Evolutionary conservation across 2,329 filamentous ascomycete genomes (phyloP).

Genomic region (Ophiocordyceps australis): DNA sequence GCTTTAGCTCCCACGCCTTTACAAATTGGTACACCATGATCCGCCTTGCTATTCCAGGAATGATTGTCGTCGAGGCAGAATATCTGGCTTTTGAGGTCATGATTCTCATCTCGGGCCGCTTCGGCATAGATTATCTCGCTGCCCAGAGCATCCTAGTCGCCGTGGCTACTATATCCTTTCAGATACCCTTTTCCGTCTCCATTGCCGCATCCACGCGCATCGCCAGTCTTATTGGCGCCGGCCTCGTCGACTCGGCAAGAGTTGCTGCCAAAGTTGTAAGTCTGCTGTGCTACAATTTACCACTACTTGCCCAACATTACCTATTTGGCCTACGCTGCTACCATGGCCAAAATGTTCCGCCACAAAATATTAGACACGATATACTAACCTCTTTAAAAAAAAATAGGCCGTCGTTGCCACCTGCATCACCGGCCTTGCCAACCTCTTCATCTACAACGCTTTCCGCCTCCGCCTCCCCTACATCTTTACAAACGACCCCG

Average conservation of each 20-base stretch:
- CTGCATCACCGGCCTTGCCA: slow-evolving; percentile 52
- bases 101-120: slow-evolving; percentile 57
- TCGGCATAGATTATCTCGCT: slow-evolving; percentile 60
- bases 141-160: slow-evolving; percentile 72
- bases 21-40: slow-evolving; percentile 66
- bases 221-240: slow-evolving; percentile 76
- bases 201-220: slow-evolving; percentile 75
- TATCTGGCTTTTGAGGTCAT: slow-evolving; percentile 80
- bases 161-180: slow-evolving; percentile 61
- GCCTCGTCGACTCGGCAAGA: slow-evolving; percentile 57
- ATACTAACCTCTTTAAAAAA: too few relatives aligned
- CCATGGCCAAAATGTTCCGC: too few relatives aligned
- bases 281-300: slow-evolving; percentile 2
- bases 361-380: too few relatives aligned
- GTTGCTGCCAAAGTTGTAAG: slow-evolving; percentile 53
- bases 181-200: slow-evolving; percentile 78
- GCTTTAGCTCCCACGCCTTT: slow-evolving; percentile 48
- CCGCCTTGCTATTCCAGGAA: slow-evolving; percentile 63
- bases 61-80: slow-evolving; percentile 83
- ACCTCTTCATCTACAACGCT: slow-evolving; percentile 47
- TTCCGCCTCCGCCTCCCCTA: slow-evolving; percentile 53
- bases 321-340: slow-evolving; percentile 25
- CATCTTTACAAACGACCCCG: slow-evolving; percentile 52
- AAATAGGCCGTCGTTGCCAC: too few relatives aligned
- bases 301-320: slow-evolving; percentile 1